A percentile compares a stretch with the other conserved stretches of the same genome.
Conservation (phyloP, 805 yeast species). For the Yamadazyma phyllophila region DNA sequence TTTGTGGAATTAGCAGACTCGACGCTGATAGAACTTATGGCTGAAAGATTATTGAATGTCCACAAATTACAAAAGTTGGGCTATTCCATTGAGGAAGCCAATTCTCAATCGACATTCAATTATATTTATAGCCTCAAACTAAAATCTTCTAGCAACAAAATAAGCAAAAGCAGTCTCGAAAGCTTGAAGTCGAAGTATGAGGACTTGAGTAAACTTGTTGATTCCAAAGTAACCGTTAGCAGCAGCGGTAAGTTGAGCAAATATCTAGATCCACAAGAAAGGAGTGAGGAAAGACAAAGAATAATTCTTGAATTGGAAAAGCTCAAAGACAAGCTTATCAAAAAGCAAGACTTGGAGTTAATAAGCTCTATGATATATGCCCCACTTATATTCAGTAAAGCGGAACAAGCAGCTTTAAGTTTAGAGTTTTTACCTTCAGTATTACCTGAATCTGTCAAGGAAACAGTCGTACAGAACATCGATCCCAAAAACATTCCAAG, state of each 20-base stretch:
- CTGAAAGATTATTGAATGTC: conserved; percentile 51
- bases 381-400: conserved; percentile 37
- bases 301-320: conserved; percentile 20
- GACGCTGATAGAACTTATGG: conserved; percentile 21
- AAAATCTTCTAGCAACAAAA: conserved; percentile 34
- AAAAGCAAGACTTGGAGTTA: conserved; percentile 37
- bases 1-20: conserved; percentile 30
- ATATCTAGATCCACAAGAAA: conserved; percentile 32
- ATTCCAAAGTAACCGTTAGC: conserved; percentile 49
- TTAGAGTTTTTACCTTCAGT: conserved; percentile 54
- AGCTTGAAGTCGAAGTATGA: conserved; percentile 28
- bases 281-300: conserved; percentile 20
- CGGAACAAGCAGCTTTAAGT: conserved; percentile 39
- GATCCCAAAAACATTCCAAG: conserved; percentile 46
- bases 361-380: conserved; percentile 44
- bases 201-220: conserved; percentile 38
- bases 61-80: conserved; percentile 52
- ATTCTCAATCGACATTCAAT: conserved; percentile 54
- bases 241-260: conserved; percentile 39
- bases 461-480: conserved; percentile 34
- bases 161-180: conserved; percentile 25
- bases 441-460: conserved; percentile 48
- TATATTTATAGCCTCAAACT: conserved; percentile 45
- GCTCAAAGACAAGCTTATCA: conserved; percentile 24
- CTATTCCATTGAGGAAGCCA: conserved; percentile 53